phyloP scores from a whole-genome alignment of 2,329 filamentous ascomycete genomes.

The Ceratocystis harringtonii region DNA sequence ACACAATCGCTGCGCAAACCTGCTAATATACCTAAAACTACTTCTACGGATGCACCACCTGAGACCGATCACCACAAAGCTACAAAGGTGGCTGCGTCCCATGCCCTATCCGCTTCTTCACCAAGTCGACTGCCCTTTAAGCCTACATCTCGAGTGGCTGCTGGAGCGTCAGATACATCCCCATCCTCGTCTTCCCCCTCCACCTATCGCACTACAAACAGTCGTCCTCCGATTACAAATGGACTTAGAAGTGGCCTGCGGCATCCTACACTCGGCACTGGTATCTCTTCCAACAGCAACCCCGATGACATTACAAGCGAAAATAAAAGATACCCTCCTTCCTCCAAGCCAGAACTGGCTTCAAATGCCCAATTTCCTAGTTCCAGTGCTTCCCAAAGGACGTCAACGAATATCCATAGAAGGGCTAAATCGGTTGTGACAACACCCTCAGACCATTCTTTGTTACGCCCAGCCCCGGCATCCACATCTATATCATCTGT shows the following conservation, averaged over 20 bases:
- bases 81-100: neutral
- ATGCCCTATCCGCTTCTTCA: constrained; percentile 23
- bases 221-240: neutral
- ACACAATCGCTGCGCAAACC: constrained; percentile 33
- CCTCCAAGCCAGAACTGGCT: constrained; percentile 18
- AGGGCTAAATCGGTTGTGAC: constrained; percentile 9
- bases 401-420: constrained; percentile 1
- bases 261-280: constrained; percentile 11
- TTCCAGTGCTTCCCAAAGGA: neutral
- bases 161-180: neutral
- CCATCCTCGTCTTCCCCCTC: neutral
- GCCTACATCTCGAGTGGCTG: constrained; percentile 23
- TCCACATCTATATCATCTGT: neutral
- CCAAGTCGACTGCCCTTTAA: constrained; percentile 38
- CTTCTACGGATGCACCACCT: neutral
- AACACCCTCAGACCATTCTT: neutral
- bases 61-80: constrained; percentile 23
- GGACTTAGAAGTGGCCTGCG: neutral
- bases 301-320: neutral
- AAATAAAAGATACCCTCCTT: constrained; percentile 24
- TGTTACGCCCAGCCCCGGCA: neutral
- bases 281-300: neutral
- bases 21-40: constrained; percentile 17
- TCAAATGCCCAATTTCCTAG: neutral
- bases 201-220: neutral